Conservation (phyloP, 345 rosid genomes). For the Clausena lansium region DNA sequence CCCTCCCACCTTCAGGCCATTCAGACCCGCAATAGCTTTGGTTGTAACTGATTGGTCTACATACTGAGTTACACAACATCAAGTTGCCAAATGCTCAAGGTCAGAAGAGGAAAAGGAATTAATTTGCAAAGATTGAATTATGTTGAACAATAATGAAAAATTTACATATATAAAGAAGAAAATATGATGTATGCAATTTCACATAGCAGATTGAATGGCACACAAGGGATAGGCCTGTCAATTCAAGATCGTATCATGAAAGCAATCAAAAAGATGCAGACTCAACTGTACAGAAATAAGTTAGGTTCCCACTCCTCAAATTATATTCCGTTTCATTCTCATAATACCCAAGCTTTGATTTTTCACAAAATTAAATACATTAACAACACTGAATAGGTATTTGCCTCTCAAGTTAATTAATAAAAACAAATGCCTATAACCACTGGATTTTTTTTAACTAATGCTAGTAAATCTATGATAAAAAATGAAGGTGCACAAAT, state of each 20-base stretch:
- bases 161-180: neutral
- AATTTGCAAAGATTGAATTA: neutral
- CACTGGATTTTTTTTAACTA: neutral
- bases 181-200: neutral
- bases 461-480: neutral
- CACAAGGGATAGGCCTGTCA: neutral
- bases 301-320: neutral
- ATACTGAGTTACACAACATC: conserved; percentile 44
- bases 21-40: conserved; percentile 87
- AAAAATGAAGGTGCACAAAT: neutral
- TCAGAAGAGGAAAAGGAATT: conserved; percentile 3
- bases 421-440: neutral
- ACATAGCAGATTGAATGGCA: neutral
- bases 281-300: neutral
- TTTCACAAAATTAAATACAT: neutral
- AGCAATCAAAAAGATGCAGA: neutral
- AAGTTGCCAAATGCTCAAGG: neutral
- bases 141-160: neutral
- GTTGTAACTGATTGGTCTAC: conserved; percentile 61
- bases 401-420: neutral
- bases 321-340: neutral
- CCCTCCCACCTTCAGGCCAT: conserved; percentile 93
- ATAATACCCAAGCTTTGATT: neutral
- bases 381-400: neutral
- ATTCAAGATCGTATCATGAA: neutral